phyloP scores from a whole-genome alignment of 306 rosid species.

The Corylus avellana region DNA sequence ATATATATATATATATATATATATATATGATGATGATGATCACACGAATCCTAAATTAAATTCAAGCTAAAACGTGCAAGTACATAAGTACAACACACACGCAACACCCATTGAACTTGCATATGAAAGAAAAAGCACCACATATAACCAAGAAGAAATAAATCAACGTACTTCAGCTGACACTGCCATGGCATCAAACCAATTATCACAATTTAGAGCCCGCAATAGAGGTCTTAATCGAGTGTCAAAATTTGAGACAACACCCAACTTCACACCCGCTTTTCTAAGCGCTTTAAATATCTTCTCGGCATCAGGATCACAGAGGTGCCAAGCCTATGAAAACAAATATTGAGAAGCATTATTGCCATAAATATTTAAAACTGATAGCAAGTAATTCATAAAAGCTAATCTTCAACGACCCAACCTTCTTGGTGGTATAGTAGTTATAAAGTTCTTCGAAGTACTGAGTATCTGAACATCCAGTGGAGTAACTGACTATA shows the following conservation, averaged over 20 bases:
- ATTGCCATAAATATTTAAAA: slow-evolving; percentile 14
- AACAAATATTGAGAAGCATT: slow-evolving; percentile 18
- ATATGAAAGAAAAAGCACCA: slow-evolving; percentile 15
- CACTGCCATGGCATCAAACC: slow-evolving; percentile 98
- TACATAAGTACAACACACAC: not conserved
- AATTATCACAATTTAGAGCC: slow-evolving; percentile 75
- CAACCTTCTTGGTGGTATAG: slow-evolving; percentile 84
- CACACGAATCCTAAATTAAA: not conserved
- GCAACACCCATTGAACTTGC: not conserved
- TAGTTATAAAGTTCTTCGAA: slow-evolving; percentile 91
- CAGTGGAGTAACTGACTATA: slow-evolving; percentile 87
- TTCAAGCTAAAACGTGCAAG: not conserved
- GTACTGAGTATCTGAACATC: slow-evolving; percentile 91
- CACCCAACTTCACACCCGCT: slow-evolving; percentile 79
- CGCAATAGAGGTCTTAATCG: slow-evolving; percentile 81
- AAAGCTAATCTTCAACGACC: slow-evolving; percentile 8
- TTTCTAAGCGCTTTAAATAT: slow-evolving; percentile 72
- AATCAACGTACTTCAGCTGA: slow-evolving; percentile 78
- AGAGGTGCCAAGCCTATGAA: slow-evolving; percentile 91
- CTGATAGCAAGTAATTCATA: not conserved
- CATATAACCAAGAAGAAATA: not conserved
- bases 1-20: not conserved
- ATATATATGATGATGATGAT: not conserved
- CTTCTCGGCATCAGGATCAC: slow-evolving; percentile 79
- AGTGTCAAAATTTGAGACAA: slow-evolving; percentile 93